Base-by-base conservation (phyloP, 106 monocot species). In the Dendrobium nobile region DNA sequence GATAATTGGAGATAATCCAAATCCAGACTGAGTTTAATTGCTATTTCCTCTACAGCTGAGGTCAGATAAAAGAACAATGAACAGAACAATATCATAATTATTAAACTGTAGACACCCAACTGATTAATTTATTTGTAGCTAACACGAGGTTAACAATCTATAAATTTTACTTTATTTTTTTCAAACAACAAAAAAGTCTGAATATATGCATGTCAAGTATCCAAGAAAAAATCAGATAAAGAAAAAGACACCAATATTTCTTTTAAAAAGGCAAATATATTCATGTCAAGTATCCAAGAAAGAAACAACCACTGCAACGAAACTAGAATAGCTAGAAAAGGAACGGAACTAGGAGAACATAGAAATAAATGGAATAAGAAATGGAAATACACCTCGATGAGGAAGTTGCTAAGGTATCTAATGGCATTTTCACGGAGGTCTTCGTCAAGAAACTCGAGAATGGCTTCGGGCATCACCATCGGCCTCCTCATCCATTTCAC, bases 401-500 rank as follows among this genome's bases (percentile, higher is more conserved):
- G 78, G 78, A 80, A 91, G 47, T 81, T 82, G 75, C 85, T 82
- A 78, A 91, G 91, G 18, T 86, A 86, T 61, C 88, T 65, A 51
- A 91, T 82, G 47, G 88, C 88, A 78, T 76, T 75, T 80, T 91
- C 91, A 37, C 91, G 77, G 80, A 86, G 77, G 16, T 86, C 80
- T 20, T 86, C 80, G 37, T 91, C 80, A 33, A 86, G 73, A 77
- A 88, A 75, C 80, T 88, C 90, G 31, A 91, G 82, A 54, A 91
- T 82, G 75, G 86, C 72, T 22, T 80, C 75, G 4, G 88, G 82
- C 73, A 91, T 75, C 4, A 79, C 88, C 91, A 82, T 86, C 8
- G 88, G 91, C 80, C 82, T 65, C 78, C 24, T 84, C 91, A 91
- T 88, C 84, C 84, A 75, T 67, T 86, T 91, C 80, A 86, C 19